Evolutionary conservation across 441 rosid genomes (phyloP), one percentile per base, ranked within the genome.

Genomic region (Arabidopsis lyrata): DNA sequence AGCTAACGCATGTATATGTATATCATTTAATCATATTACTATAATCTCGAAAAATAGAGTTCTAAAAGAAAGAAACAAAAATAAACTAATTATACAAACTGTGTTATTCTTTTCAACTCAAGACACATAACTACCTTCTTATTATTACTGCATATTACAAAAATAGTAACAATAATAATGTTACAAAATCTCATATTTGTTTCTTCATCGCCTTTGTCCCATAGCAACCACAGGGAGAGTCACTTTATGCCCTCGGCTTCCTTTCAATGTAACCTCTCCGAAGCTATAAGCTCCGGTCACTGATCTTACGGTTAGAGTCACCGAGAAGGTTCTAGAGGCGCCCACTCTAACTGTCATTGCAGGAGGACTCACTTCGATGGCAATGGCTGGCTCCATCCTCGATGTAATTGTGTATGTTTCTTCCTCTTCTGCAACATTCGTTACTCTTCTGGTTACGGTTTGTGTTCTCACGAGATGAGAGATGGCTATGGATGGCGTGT

Each of bases 201-300:
- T 36, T 61, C 75, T 61, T 83, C 83, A 90, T 77, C 95, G 80
- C 90, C 72, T 63, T 49, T 87, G 84, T 72, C 91, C 99, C 88
- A 89, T 83, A 3, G 91, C 95, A 63, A 85, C 91, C 75, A 95
- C 99, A 0, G 97, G 98, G 74, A 95, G 73, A 74, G 78, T 87
- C 68, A 91, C 98, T 83, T 81, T 87, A 79, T 95, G 99, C 47
- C 99, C 98, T 62, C 98, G 66, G 84, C 95, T 95, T 45, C 99
- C 99, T 85, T 92, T 95, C 89, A 95, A 61, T 54, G 78, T 44
- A 52, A 95, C 79, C 74, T 88, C 87, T 61, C 99, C 99, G 8
- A 92, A 95, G 84, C 92, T 87, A 77, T 95, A 95, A 16, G 55
- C 69, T 76, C 96, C 91, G 0, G 87, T 85, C 42, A 91, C 87